These are phyloP conservation scores for Salix brachista DNA, from an alignment of 345 rosid species.

Conservation along the genomic window DNA sequence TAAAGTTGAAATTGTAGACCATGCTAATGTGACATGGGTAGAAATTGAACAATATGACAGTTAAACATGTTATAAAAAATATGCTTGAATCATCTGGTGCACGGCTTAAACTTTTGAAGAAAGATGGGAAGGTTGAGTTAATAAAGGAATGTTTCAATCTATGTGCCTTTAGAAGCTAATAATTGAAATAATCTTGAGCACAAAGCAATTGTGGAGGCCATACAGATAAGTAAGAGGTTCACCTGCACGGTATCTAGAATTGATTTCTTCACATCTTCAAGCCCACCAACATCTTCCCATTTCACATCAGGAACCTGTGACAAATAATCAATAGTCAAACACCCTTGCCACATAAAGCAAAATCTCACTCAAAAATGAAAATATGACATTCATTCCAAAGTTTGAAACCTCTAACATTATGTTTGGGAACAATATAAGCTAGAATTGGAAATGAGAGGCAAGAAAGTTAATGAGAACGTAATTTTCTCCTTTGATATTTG, in stretches of 20 bases:
- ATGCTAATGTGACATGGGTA: neutral
- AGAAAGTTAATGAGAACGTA: no score
- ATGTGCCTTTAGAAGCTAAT: neutral
- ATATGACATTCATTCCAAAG: neutral
- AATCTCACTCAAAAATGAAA: constrained; percentile 3
- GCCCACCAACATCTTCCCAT: constrained; percentile 99
- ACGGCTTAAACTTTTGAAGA: neutral
- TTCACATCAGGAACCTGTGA: constrained; percentile 82
- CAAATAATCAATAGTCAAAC: constrained; percentile 13
- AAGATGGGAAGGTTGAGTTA: neutral
- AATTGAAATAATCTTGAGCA: neutral
- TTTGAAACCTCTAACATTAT: neutral
- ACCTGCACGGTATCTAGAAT: constrained; percentile 96
- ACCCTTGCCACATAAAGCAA: neutral
- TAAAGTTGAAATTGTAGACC: neutral
- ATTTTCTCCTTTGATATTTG: no score
- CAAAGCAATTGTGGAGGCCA: neutral
- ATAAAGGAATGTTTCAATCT: neutral
- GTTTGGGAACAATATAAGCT: no score
- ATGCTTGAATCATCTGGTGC: neutral
- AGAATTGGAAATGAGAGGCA: no score
- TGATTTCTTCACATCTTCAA: constrained; percentile 91
- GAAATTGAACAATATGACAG: neutral
- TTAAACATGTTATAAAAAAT: neutral
- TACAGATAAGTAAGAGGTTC: constrained; percentile 8